These are phyloP conservation scores for Termitomyces sp. DNA, from an alignment of 768 basidiomycete species.

Conservation along the genomic window DNA sequence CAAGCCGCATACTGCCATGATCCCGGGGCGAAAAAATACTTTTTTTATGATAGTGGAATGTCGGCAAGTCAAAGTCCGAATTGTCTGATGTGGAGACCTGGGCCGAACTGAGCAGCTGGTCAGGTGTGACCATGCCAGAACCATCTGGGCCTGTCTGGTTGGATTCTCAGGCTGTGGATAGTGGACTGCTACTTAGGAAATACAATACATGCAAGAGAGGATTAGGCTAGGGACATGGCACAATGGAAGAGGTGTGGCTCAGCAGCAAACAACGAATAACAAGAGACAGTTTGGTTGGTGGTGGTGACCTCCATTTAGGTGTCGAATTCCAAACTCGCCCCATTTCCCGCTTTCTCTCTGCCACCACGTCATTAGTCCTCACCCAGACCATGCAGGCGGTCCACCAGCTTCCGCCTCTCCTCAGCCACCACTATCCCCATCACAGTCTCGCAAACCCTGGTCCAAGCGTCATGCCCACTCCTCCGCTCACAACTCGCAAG, in stretches of 20 bases:
- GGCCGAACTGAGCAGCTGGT: slow-evolving; percentile 1
- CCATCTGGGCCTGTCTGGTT: background rate
- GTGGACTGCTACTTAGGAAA: background rate
- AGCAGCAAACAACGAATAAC: slow-evolving; percentile 30
- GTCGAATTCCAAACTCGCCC: slow-evolving; percentile 29
- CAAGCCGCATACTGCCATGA: slow-evolving; percentile 6
- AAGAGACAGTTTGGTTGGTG: slow-evolving; percentile 19
- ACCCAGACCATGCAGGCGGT: slow-evolving; percentile 65
- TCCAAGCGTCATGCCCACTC: slow-evolving; percentile 66
- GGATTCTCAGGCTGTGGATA: background rate
- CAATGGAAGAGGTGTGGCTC: slow-evolving; percentile 16
- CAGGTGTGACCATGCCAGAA: slow-evolving; percentile 12
- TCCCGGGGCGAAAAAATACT: slow-evolving; percentile 1
- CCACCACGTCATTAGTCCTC: slow-evolving; percentile 50
- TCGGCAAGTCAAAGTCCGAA: slow-evolving; percentile 13
- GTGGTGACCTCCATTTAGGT: slow-evolving; percentile 36
- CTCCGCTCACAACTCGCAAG: slow-evolving; percentile 70
- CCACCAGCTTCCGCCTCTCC: slow-evolving; percentile 57
- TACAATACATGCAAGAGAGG: background rate
- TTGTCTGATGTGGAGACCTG: slow-evolving; percentile 9
- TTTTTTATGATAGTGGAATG: background rate
- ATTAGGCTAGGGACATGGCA: background rate
- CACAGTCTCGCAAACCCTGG: slow-evolving; percentile 38
- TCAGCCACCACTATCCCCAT: slow-evolving; percentile 63
- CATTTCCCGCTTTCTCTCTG: slow-evolving; percentile 22